Conservation (phyloP, 2,329 filamentous ascomycete species). For the Clarireedia hainanense region DNA sequence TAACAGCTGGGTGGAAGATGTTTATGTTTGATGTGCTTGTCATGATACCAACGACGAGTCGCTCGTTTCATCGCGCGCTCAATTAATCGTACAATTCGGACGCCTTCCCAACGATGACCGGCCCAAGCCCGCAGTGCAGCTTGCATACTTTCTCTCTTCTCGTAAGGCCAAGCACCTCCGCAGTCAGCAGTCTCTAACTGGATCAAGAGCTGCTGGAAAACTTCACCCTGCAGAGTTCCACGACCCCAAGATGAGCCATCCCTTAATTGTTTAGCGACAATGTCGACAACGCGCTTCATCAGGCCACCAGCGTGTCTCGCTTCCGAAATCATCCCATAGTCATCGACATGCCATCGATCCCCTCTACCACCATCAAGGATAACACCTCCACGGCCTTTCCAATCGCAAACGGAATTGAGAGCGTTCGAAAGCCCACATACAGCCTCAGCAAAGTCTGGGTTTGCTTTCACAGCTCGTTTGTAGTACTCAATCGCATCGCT, state of each 20-base stretch:
- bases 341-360: constrained; percentile 91
- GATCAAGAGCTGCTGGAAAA: constrained; percentile 37
- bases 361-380: constrained; percentile 62
- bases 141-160: constrained; percentile 28
- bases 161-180: constrained; percentile 29
- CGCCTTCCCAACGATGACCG: constrained; percentile 78
- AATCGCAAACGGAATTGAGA: constrained; percentile 92
- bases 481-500: constrained; percentile 91
- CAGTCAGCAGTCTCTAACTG: constrained; percentile 28
- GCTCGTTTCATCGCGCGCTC: constrained; percentile 75
- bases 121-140: constrained; percentile 50
- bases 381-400: constrained; percentile 83
- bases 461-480: constrained; percentile 80
- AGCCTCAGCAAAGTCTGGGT: constrained; percentile 91
- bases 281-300: constrained; percentile 83
- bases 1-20: constrained; percentile 54
- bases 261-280: constrained; percentile 78
- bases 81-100: constrained; percentile 71
- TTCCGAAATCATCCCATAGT: constrained; percentile 74
- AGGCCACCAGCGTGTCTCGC: constrained; percentile 65
- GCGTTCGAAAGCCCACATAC: constrained; percentile 94
- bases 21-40: constrained; percentile 59
- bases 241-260: constrained; percentile 84
- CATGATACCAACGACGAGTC: constrained; percentile 81
- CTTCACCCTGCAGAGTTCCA: constrained; percentile 53